These are phyloP conservation scores for Boletellus ananiceps DNA, from an alignment of 768 basidiomycete species.

Conservation along the genomic window DNA sequence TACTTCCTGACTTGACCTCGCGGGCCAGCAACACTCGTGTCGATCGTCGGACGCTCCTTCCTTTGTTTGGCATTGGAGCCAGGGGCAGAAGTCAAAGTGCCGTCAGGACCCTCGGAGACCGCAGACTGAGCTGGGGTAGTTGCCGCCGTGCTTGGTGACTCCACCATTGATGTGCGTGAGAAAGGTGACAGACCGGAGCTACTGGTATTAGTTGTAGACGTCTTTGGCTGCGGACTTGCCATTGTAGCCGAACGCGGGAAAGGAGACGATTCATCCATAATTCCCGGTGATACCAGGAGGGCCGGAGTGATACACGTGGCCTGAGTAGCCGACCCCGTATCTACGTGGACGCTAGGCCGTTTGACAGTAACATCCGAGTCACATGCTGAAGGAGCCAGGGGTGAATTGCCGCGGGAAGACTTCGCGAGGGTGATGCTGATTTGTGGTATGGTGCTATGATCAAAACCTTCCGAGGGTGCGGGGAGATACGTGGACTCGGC, in stretches of 20 bases:
- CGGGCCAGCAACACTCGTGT: constrained; percentile 30
- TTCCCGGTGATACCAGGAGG: constrained; percentile 11
- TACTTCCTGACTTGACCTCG: constrained; percentile 30
- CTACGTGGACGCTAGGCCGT: constrained; percentile 27
- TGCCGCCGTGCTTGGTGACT: constrained; percentile 23
- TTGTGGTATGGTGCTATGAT: constrained; percentile 23
- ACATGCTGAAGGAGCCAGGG: constrained; percentile 22
- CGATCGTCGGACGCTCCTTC: constrained; percentile 31
- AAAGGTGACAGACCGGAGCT: constrained; percentile 25
- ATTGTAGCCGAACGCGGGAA: constrained; percentile 14
- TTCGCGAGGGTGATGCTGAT: constrained; percentile 29
- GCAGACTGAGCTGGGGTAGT: constrained; percentile 28
- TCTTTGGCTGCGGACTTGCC: constrained; percentile 24
- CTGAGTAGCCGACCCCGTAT: constrained; percentile 26
- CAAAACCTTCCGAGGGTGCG: constrained; percentile 10
- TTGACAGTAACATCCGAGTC: constrained; percentile 25
- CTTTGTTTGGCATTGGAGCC: constrained; percentile 19
- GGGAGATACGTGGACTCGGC: constrained; percentile 13
- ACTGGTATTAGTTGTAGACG: constrained; percentile 24
- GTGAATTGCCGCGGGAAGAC: constrained; percentile 29
- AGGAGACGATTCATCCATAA: constrained; percentile 21
- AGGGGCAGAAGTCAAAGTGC: constrained; percentile 11
- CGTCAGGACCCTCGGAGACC: constrained; percentile 13
- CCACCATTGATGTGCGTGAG: constrained; percentile 24
- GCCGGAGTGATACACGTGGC: constrained; percentile 11